Evolutionary conservation across 2,329 filamentous ascomycete genomes (phyloP), one percentile per base, ranked within the genome.

Genomic region (Colletotrichum musae): DNA sequence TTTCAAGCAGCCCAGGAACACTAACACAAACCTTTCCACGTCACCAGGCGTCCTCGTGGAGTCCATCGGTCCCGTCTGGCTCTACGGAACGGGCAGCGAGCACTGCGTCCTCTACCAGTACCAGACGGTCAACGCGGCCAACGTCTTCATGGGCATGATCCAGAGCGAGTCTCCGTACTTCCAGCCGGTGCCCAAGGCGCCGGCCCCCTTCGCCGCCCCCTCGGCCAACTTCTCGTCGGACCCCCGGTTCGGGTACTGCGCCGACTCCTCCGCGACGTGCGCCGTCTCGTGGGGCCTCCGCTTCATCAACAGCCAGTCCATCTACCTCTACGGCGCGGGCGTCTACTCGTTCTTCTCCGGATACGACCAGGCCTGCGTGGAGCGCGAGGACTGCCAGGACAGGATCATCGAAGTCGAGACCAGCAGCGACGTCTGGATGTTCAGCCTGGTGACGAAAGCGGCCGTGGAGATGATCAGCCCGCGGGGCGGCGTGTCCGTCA

Each of bases 121-220:
- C 80, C 87, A 92, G 74, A 81, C 91, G 65, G 81, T 79, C 70
- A 81, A 83, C 65, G 87, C 90, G 1, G 82, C 84, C 72, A 85
- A 91, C 74, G 81, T 91, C 73, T 89, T 86, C 78, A 85, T 86
- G 75, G 88, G 87, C 59, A 83, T 88, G 76, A 87, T 91, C 70
- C 90, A 92, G 75, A 89, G 90, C 56, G 90, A 92, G 77, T 90
- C 89, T 3, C 88, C 90, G 2, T 92, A 92, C 80, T 92, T 86
- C 79, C 89, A 91, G 80, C 86, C 87, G 26, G 86, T 85, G 71
- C 89, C 90, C 0, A 78, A 81, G 58, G 87, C 89, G 0, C 81
- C 82, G 2, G 75, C 79, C 4, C 89, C 87, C 2, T 39, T 39
- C 36, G 36, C 32, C 80, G 48, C 41, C 5, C 71, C 77, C 2